Evolutionary conservation across 768 basidiomycete genomes (phyloP), one percentile per base, ranked within the genome.

Genomic region (Rhodotorula babjevae): DNA sequence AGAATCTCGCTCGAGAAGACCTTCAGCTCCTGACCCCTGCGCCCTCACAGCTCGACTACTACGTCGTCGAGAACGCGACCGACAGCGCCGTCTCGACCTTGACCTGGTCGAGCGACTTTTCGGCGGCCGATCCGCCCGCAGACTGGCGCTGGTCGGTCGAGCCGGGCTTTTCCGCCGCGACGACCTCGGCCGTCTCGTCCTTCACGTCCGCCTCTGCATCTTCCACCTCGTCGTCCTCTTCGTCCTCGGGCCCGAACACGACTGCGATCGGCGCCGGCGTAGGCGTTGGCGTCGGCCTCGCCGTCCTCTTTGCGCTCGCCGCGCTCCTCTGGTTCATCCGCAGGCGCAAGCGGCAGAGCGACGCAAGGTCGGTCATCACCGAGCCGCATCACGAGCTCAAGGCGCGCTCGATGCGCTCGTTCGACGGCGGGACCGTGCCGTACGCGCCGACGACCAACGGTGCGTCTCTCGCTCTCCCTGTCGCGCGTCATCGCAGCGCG

Each of bases 241-340:
- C 33, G 0, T 29, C 66, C 36, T 11, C 49, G n/a, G 31, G 19
- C 31, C 53, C 50, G 29, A 33, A 46, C 55, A 33, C 47, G 0
- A 42, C 58, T 5, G 50, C 60, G 6, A 50, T 61, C 31, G 65
- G 65, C 2, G 61, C 65, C 46, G 69, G 64, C 21, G 59, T 71
- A 40, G 69, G 69, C 29, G 63, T 71, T 31, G 63, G 63, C 0
- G 58, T 70, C 3, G 69, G 69, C 46, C 2, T 15, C 2, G 69
- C 42, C 21, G 29, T 61, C 44, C 60, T 42, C 9, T 44, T 71
- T 4, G 58, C 55, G 0, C 11, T 47, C 44, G 29, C 61, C 31
- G 60, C 12, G 3, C 60, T 29, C 19, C 61, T 53, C 46, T 40
- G 47, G 16, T 21, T 55, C 50, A 47, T 50, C 11, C 50, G 66